Evolutionary conservation across 371 early-diverging fungal species (phyloP).

Genomic region (Gilbertella persicaria): DNA sequence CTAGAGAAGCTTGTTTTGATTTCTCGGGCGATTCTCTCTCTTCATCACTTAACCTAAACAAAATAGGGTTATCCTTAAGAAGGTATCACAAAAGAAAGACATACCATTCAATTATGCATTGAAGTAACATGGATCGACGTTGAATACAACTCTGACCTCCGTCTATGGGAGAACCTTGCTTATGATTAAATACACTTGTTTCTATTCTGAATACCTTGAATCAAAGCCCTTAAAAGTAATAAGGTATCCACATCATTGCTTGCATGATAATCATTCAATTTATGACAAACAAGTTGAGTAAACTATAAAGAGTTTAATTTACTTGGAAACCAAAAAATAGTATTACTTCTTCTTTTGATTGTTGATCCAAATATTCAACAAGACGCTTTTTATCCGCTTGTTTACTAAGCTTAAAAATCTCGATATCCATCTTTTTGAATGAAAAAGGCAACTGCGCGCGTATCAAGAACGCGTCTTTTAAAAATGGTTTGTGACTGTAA

Average conservation of each 20-base stretch:
- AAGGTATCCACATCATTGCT: slow-evolving; percentile 41
- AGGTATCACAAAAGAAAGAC: background rate
- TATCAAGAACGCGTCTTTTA: too few species aligned
- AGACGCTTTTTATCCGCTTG: slow-evolving; percentile 15
- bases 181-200: background rate
- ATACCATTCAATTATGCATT: slow-evolving; percentile 43
- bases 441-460: too few species aligned
- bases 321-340: background rate
- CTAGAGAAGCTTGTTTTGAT: slow-evolving; percentile 21
- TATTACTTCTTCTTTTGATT: slow-evolving; percentile 14
- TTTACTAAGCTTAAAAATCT: slow-evolving; percentile 29
- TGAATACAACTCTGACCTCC: slow-evolving; percentile 20
- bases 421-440: slow-evolving; percentile 20
- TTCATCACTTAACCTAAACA: slow-evolving; percentile 10
- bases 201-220: slow-evolving; percentile 36
- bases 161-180: slow-evolving; percentile 46
- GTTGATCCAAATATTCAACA: slow-evolving; percentile 12
- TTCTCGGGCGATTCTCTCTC: slow-evolving; percentile 23
- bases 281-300: slow-evolving; percentile 5
- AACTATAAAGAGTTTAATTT: slow-evolving; percentile 12
- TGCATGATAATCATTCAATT: slow-evolving; percentile 13
- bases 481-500: too few species aligned
- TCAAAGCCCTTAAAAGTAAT: slow-evolving; percentile 41
- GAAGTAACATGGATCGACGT: slow-evolving; percentile 35
- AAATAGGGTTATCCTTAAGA: background rate